Conservation (phyloP, 495 filamentous ascomycete genomes). For the Daldinia childiae region DNA sequence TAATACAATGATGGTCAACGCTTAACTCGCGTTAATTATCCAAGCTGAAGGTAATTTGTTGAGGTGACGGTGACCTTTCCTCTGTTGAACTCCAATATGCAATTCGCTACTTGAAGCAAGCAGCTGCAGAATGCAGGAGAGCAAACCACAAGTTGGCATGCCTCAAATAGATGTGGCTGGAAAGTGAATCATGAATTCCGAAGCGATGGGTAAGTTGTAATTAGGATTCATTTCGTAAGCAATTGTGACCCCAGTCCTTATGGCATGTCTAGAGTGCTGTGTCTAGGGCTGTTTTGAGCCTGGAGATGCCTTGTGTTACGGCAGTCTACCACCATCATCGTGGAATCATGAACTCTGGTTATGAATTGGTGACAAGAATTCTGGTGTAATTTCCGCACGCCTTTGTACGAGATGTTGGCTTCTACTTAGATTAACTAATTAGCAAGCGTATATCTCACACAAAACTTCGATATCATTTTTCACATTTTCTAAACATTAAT, state of each 20-base stretch:
- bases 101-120: neutral
- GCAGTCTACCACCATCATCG: neutral
- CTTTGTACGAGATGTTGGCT: neutral
- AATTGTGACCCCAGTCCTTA: conserved; percentile 1
- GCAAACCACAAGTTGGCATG: neutral
- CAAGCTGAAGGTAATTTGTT: neutral
- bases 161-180: neutral
- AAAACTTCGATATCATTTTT: neutral
- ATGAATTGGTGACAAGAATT: neutral
- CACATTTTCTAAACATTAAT: neutral
- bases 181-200: conserved; percentile 8
- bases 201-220: neutral
- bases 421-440: neutral
- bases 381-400: neutral
- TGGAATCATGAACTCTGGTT: neutral
- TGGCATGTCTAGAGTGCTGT: neutral
- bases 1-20: neutral
- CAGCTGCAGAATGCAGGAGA: neutral
- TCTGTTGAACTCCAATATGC: neutral
- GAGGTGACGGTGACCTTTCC: neutral
- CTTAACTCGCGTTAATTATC: neutral
- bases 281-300: neutral
- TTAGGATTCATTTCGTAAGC: neutral
- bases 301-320: neutral
- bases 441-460: neutral